Evolutionary conservation across 441 rosid genomes (phyloP).

Genomic region (Adansonia madagascariensis): DNA sequence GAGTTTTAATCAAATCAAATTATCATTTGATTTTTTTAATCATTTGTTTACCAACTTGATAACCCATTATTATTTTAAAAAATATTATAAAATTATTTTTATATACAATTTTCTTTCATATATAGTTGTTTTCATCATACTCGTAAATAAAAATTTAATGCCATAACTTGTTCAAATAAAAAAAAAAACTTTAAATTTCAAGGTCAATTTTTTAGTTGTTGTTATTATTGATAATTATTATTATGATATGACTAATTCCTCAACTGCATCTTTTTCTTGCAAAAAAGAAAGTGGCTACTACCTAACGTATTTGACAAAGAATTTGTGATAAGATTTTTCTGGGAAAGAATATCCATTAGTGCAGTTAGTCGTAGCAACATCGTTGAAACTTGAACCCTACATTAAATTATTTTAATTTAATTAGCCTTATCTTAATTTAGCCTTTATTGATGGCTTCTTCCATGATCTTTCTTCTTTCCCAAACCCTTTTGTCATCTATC

Average conservation of each 20-base stretch:
- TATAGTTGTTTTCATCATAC: no score
- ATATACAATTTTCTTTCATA: no score
- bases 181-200: background rate
- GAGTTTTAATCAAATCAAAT: no score
- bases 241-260: background rate
- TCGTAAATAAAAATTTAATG: no score
- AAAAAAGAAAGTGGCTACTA: background rate
- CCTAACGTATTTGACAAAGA: background rate
- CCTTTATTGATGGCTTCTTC: background rate
- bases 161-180: no score
- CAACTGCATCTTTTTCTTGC: background rate
- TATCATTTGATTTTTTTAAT: no score
- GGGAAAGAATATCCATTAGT: background rate
- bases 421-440: background rate
- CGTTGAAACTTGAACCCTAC: background rate
- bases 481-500: background rate
- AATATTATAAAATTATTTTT: no score
- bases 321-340: background rate
- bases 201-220: background rate
- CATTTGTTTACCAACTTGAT: no score
- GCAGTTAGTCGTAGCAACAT: slow-evolving; percentile 13
- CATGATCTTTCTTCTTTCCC: background rate
- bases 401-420: background rate
- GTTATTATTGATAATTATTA: background rate
- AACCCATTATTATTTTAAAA: no score